phyloP scores from a whole-genome alignment of 805 yeast genomes.

The Saccharomycopsis microspora region DNA sequence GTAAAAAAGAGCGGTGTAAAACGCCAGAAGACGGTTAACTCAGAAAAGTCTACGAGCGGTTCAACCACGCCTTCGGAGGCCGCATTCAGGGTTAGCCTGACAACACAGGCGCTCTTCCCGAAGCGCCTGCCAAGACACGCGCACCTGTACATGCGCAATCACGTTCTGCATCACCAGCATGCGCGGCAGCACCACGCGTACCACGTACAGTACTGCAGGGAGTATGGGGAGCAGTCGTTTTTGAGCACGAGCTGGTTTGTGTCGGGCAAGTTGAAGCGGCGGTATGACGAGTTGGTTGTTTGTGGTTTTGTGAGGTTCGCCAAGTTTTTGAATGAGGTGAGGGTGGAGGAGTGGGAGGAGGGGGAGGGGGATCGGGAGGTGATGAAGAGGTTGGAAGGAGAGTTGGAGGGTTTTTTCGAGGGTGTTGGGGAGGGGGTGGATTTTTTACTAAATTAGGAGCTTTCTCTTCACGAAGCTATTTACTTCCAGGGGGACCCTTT shows the following conservation, averaged over 20 bases:
- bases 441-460: too few species aligned
- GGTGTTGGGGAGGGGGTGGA: too few species aligned
- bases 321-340: slow-evolving; percentile 2
- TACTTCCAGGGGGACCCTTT: too few species aligned
- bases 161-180: background rate
- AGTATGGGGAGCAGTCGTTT: slow-evolving; percentile 1
- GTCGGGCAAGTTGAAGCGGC: slow-evolving; percentile 3
- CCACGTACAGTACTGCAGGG: background rate
- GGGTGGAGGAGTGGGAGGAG: background rate
- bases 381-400: background rate
- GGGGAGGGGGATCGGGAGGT: background rate
- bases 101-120: too few species aligned
- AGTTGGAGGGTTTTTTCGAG: too few species aligned
- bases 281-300: slow-evolving; percentile 9
- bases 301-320: background rate
- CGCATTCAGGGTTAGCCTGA: background rate
- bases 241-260: slow-evolving; percentile 15
- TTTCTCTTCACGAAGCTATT: too few species aligned
- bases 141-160: too few species aligned
- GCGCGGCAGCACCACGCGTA: background rate
- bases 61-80: background rate
- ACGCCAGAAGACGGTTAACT: too few species aligned
- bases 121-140: too few species aligned
- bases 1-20: too few species aligned
- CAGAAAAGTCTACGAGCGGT: background rate